Evolutionary conservation across 805 yeast genomes (phyloP), one percentile per base, ranked within the genome.

Genomic region (Saccharomycopsis lassenensis): DNA sequence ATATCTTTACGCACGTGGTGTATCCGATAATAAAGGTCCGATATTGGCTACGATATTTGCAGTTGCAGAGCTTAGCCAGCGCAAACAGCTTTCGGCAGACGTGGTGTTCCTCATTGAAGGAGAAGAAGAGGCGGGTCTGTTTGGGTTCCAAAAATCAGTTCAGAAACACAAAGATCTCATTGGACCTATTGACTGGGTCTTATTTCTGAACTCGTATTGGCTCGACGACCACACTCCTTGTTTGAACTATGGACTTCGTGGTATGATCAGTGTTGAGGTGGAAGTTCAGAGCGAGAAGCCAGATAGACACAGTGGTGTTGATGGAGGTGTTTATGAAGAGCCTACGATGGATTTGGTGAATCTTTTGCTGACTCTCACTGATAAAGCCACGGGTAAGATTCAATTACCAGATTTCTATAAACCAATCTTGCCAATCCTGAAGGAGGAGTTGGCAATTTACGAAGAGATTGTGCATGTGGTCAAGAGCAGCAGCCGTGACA

Each of bases 21-120:
- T 80, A 0, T 75, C 91, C 31, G 98, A 89, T 52, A 91, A 89
- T 55, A 89, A 89, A 54, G 98, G 98, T 0, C 98, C 98, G 0
- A 61, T 81, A 6, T 58, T 86, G 8, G 94, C 95, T 2, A 78
- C 95, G 0, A 67, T 89, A 2, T 86, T 75, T 57, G 84, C 95
- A 0, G 94, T 81, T 14, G 87, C 91, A 0, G 84, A 81, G 36
- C 57, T 85, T 10, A 59, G 59, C 36, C 69, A 69, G 20, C 56
- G 60, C 7, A 59, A 65, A 0, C 56, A 69, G 30, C 63, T 91
- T 15, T 61, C 63, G 5, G 67, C 77, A 31, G 95, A 89, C 53
- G 77, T 89, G 3, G 74, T 81, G 0, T 87, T 91, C 48, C 51
- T 89, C 11, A 66, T 89, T 33, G 98, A 89, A 57, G 98, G 98